Percentiles rank a stretch among this genome's conserved stretches.
Conservation (phyloP, 1,139 yeast genomes). For the Yamadazyma sp. region DNA sequence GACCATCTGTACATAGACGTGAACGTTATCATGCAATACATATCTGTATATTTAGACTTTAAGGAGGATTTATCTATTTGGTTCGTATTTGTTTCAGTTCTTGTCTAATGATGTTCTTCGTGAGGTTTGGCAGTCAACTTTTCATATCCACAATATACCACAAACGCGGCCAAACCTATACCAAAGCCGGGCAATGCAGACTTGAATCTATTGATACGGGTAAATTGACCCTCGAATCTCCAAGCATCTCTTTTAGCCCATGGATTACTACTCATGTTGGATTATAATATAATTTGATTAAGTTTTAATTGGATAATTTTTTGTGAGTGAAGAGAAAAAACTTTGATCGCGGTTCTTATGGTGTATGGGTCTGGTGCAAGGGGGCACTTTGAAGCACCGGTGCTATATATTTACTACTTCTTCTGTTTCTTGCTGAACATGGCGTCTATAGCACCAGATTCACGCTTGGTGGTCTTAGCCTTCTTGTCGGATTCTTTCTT, state of each 20-base stretch:
- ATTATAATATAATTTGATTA: constrained; percentile 6
- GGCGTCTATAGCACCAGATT: constrained; percentile 22
- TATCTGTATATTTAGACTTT: constrained; percentile 2
- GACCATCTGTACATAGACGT: constrained; percentile 5
- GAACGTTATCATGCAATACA: constrained; percentile 4
- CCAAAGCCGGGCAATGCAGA: constrained; percentile 85
- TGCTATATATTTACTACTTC: background rate
- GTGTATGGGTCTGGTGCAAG: no score
- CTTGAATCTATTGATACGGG: constrained; percentile 67
- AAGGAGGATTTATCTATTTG: background rate
- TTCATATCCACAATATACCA: constrained; percentile 65
- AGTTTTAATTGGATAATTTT: constrained; percentile 12
- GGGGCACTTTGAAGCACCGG: background rate
- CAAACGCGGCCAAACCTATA: constrained; percentile 75
- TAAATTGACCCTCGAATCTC: constrained; percentile 84
- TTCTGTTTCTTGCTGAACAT: constrained; percentile 3
- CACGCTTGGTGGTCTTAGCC: constrained; percentile 13
- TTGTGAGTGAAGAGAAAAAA: background rate
- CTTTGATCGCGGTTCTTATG: no score
- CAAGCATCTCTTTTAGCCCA: constrained; percentile 82
- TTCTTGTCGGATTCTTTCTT: constrained; percentile 15
- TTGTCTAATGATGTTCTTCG: constrained; percentile 28
- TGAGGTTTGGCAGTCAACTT: constrained; percentile 41
- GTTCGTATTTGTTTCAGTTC: background rate
- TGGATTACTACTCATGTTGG: constrained; percentile 34